A percentile compares a stretch with the other conserved stretches of the same genome.
phyloP scores from a whole-genome alignment of 495 filamentous ascomycete species.

The Aspergillus ellipticus region DNA sequence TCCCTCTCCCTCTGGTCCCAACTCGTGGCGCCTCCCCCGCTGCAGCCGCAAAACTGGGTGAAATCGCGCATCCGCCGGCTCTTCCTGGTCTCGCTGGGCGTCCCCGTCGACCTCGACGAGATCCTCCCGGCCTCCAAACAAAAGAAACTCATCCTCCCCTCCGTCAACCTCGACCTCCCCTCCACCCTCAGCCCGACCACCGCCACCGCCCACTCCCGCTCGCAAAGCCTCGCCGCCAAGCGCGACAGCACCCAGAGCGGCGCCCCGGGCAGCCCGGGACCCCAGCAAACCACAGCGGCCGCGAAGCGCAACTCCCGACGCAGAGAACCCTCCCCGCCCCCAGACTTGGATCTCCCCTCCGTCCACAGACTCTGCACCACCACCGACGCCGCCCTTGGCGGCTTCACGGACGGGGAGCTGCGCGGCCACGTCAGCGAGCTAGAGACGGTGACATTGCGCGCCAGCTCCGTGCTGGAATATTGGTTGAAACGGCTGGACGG shows the following conservation, averaged over 20 bases:
- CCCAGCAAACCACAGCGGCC: slow-evolving; percentile 24
- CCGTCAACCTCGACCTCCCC: slow-evolving; percentile 58
- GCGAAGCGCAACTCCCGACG: slow-evolving; percentile 36
- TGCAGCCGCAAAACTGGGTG: slow-evolving; percentile 97
- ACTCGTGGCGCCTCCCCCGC: slow-evolving; percentile 86
- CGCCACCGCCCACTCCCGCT: slow-evolving; percentile 33
- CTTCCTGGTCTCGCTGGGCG: slow-evolving; percentile 92
- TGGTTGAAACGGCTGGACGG: slow-evolving; percentile 85
- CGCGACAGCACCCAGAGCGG: slow-evolving; percentile 42
- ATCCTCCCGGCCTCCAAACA: slow-evolving; percentile 95
- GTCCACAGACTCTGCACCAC: slow-evolving; percentile 77
- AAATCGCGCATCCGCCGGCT: slow-evolving; percentile 92
- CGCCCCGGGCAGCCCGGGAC: slow-evolving; percentile 33
- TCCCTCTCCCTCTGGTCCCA: slow-evolving; percentile 94
- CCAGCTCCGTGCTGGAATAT: slow-evolving; percentile 76
- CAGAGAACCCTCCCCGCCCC: slow-evolving; percentile 61
- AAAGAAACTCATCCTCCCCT: slow-evolving; percentile 93
- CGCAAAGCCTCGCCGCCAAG: slow-evolving; percentile 37
- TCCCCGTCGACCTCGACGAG: slow-evolving; percentile 95
- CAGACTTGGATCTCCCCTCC: slow-evolving; percentile 71
- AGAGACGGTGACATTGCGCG: slow-evolving; percentile 60
- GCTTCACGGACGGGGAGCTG: slow-evolving; percentile 74
- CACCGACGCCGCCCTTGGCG: slow-evolving; percentile 73
- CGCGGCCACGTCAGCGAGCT: slow-evolving; percentile 67
- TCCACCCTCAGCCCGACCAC: slow-evolving; percentile 27